Percentiles rank a stretch among this genome's conserved stretches.
These are phyloP conservation scores for Trametes gibbosa DNA, from an alignment of 768 basidiomycete genomes.

Conservation along the genomic window DNA sequence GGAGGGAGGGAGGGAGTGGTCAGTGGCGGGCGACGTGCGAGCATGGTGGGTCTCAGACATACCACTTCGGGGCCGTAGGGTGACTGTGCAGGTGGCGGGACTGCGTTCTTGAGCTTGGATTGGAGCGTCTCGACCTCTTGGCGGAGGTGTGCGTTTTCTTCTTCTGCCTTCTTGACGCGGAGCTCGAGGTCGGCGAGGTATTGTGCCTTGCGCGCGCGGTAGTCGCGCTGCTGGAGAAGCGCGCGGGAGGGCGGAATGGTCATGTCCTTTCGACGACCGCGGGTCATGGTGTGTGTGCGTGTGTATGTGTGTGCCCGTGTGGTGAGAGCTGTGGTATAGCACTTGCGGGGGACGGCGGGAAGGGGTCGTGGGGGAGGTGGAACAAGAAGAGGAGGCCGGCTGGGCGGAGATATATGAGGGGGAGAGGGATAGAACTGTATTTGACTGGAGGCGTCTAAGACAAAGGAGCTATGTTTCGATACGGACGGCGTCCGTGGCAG, in stretches of 20 bases:
- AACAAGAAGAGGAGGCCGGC: neutral
- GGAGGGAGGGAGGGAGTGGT: constrained; percentile 8
- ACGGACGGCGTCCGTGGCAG: neutral
- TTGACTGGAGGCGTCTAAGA: constrained; percentile 18
- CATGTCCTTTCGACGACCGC: constrained; percentile 64
- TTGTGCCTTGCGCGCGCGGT: constrained; percentile 57
- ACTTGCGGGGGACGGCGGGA: neutral
- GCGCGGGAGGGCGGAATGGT: constrained; percentile 58
- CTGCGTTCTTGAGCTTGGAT: constrained; percentile 34
- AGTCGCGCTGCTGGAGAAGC: constrained; percentile 62
- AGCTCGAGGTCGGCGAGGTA: constrained; percentile 57
- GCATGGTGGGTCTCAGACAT: constrained; percentile 18
- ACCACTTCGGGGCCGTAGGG: constrained; percentile 31
- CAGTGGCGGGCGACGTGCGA: neutral
- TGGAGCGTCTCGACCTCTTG: constrained; percentile 46
- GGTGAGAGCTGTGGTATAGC: neutral
- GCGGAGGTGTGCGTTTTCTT: constrained; percentile 50
- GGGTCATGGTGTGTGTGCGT: constrained; percentile 45
- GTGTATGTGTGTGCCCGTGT: neutral
- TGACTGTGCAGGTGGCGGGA: constrained; percentile 15
- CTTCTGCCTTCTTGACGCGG: constrained; percentile 50
- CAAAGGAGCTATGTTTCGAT: constrained; percentile 13
- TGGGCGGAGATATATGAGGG: constrained; percentile 9
- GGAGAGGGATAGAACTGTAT: constrained; percentile 15
- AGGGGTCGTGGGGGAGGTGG: neutral